phyloP scores from a whole-genome alignment of 768 basidiomycete species.

The Lactarius indigo region DNA sequence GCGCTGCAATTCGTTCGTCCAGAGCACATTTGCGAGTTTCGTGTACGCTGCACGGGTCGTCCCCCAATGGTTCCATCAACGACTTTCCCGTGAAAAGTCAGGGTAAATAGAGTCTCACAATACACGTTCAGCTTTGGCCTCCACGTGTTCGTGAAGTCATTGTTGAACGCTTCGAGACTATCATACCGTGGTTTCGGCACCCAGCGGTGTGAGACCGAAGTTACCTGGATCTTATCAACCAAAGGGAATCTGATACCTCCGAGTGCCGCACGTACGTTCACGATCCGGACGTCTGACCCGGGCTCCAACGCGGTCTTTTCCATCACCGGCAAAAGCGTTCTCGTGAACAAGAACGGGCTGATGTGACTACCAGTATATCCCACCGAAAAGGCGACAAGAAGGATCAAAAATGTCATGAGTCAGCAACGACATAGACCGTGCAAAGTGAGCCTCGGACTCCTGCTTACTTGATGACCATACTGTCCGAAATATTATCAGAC shows the following conservation, averaged over 20 bases:
- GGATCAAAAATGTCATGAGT: background rate
- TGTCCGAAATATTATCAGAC: slow-evolving; percentile 22
- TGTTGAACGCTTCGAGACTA: slow-evolving; percentile 30
- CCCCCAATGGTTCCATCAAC: background rate
- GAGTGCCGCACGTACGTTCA: slow-evolving; percentile 41
- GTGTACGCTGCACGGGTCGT: slow-evolving; percentile 37
- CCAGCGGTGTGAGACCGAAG: slow-evolving; percentile 19
- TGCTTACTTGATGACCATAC: slow-evolving; percentile 45
- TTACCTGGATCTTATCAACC: slow-evolving; percentile 19
- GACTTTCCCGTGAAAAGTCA: background rate
- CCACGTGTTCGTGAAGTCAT: slow-evolving; percentile 24
- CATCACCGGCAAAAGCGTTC: slow-evolving; percentile 50
- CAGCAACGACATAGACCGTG: background rate
- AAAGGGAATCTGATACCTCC: background rate
- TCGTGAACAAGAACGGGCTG: slow-evolving; percentile 54
- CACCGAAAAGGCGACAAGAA: slow-evolving; percentile 19
- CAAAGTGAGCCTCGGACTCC: slow-evolving; percentile 9
- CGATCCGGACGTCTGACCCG: slow-evolving; percentile 56
- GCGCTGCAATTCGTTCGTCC: slow-evolving; percentile 47
- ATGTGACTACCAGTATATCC: slow-evolving; percentile 50
- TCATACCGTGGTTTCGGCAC: slow-evolving; percentile 16
- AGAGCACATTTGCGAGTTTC: slow-evolving; percentile 52
- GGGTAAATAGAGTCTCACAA: slow-evolving; percentile 9
- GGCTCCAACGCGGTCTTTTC: slow-evolving; percentile 45
- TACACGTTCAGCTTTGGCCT: slow-evolving; percentile 25